phyloP scores from a whole-genome alignment of 176 grass and related monocot species.

The Bothriochloa decipiens region DNA sequence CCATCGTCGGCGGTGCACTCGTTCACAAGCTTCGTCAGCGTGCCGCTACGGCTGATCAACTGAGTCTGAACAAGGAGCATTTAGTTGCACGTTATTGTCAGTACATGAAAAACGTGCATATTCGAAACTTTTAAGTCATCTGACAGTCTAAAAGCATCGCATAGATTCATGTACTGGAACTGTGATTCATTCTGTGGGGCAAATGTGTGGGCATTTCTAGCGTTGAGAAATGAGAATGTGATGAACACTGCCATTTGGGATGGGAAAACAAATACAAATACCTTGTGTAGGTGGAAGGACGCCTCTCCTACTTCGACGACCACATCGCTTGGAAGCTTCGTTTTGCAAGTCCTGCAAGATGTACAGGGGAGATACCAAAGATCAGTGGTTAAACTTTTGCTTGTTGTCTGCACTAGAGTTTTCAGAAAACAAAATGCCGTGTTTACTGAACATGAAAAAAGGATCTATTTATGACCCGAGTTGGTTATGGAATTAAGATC shows the following conservation, averaged over 20 bases:
- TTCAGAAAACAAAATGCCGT: neutral
- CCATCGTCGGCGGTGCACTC: conserved; percentile 16
- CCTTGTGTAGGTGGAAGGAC: conserved; percentile 86
- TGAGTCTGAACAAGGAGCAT: conserved; percentile 44
- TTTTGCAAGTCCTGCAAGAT: conserved; percentile 62
- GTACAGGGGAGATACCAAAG: neutral
- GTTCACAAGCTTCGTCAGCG: conserved; percentile 62
- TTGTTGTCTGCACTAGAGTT: neutral
- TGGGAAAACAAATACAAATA: neutral
- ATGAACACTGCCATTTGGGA: neutral
- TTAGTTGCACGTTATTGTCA: neutral
- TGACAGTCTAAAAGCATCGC: neutral
- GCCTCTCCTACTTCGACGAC: conserved; percentile 58
- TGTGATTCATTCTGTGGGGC: neutral
- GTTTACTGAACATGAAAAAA: neutral
- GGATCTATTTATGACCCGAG: neutral
- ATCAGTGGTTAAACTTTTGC: neutral
- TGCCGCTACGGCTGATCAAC: conserved; percentile 61
- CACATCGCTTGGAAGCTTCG: conserved; percentile 67
- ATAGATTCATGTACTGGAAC: neutral
- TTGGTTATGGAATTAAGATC: neutral
- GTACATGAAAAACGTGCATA: neutral
- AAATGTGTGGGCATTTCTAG: neutral
- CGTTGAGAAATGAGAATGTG: neutral
- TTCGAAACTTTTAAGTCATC: neutral